A percentile compares a stretch with the other conserved stretches of the same genome.
Conservation (phyloP, 1,284 basidiomycete species). For the Microbotryomycetes sp. region DNA sequence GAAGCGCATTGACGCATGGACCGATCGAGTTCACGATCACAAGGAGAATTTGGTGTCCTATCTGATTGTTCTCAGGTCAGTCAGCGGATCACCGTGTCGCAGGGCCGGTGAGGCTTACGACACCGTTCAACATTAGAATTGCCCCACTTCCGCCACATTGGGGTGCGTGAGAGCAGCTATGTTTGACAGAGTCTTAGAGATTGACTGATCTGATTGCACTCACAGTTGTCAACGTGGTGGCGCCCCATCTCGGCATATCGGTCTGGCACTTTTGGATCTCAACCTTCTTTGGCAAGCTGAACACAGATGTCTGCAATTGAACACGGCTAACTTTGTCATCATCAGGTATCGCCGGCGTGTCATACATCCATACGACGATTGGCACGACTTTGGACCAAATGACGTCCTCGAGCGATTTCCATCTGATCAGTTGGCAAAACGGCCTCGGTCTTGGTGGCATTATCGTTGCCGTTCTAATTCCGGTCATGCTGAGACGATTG, state of each 20-base stretch:
- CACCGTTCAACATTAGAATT: slow-evolving; percentile 51
- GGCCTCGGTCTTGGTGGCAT: slow-evolving; percentile 45
- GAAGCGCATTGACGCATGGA: slow-evolving; percentile 70
- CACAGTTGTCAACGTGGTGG: slow-evolving; percentile 74
- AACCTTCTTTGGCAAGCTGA: slow-evolving; percentile 86
- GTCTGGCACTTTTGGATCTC: slow-evolving; percentile 80
- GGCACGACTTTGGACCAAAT: slow-evolving; percentile 84
- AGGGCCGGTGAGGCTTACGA: neutral
- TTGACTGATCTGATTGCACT: no score
- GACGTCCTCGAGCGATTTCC: slow-evolving; percentile 85
- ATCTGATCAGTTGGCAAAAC: slow-evolving; percentile 56
- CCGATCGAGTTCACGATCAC: slow-evolving; percentile 60
- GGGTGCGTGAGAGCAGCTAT: slow-evolving; percentile 36
- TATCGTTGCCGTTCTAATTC: slow-evolving; percentile 81
- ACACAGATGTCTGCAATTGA: neutral
- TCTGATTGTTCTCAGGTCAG: slow-evolving; percentile 65
- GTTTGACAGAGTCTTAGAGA: no score
- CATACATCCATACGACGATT: slow-evolving; percentile 91
- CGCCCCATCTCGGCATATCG: slow-evolving; percentile 82
- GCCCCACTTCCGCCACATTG: slow-evolving; percentile 89
- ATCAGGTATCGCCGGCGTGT: slow-evolving; percentile 68
- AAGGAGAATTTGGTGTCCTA: slow-evolving; percentile 76
- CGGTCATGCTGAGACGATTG: slow-evolving; percentile 57
- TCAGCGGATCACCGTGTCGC: neutral
- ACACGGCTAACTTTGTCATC: no score